These are phyloP conservation scores for Rhododendron henanense DNA, from an alignment of 148 eudicot species.

Conservation along the genomic window DNA sequence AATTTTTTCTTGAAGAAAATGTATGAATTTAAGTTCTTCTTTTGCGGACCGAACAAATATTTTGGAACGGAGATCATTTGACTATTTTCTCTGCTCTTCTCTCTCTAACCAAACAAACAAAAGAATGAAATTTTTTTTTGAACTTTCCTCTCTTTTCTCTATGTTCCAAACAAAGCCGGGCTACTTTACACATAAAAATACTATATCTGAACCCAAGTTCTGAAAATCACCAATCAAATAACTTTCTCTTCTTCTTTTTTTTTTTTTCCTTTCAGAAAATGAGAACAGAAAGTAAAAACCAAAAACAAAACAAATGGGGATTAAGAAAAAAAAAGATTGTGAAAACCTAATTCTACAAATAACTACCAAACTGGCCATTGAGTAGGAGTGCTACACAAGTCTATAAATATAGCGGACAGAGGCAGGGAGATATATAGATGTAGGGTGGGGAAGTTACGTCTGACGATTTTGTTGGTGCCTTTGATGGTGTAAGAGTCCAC, in stretches of 20 bases:
- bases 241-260: neutral
- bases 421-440: neutral
- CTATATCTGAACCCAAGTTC: neutral
- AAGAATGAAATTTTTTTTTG: neutral
- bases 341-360: neutral
- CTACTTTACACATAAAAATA: neutral
- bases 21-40: neutral
- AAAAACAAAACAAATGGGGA: neutral
- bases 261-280: neutral
- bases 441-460: conserved; percentile 16
- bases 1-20: too few species aligned
- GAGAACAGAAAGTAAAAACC: neutral
- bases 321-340: neutral
- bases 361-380: neutral
- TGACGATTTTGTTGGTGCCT: conserved; percentile 42
- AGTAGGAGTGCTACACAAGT: neutral
- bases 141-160: neutral
- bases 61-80: neutral
- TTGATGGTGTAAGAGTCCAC: conserved; percentile 39
- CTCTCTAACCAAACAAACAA: neutral
- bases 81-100: neutral
- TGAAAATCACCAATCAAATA: neutral
- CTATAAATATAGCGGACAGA: neutral
- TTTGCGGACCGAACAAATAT: too few species aligned
- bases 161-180: neutral